phyloP scores from a whole-genome alignment of 2,329 filamentous ascomycete genomes.

The Graphilbum sp. region DNA sequence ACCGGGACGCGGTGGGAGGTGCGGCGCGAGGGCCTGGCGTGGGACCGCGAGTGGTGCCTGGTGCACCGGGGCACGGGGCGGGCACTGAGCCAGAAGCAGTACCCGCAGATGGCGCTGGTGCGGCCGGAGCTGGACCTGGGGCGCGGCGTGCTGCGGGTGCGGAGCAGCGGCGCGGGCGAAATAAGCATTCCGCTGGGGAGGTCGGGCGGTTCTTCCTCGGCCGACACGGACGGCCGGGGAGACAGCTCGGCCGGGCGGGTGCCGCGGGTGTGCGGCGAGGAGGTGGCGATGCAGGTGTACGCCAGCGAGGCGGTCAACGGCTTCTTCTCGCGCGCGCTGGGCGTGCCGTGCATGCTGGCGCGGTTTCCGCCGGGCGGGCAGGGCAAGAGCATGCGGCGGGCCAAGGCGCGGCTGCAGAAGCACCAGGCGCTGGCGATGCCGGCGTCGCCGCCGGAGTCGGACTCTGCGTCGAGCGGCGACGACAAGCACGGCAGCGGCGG shows the following conservation, averaged over 20 bases:
- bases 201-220: too few species aligned
- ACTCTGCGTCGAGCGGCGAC: too few species aligned
- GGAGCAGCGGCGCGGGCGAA: constrained; percentile 15
- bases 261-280: constrained; percentile 72
- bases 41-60: constrained; percentile 95
- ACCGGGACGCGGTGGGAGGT: constrained; percentile 54
- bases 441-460: constrained; percentile 41
- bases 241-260: too few species aligned
- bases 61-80: constrained; percentile 73
- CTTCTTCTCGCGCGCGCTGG: constrained; percentile 65
- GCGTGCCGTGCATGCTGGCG: constrained; percentile 67
- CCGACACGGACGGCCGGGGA: too few species aligned
- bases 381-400: constrained; percentile 44
- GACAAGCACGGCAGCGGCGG: too few species aligned
- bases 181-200: constrained; percentile 38
- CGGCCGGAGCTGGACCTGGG: constrained; percentile 58
- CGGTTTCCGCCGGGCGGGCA: constrained; percentile 58
- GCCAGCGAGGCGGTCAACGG: constrained; percentile 43
- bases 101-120: constrained; percentile 76
- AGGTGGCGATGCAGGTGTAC: constrained; percentile 56
- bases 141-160: constrained; percentile 46
- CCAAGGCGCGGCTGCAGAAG: constrained; percentile 53
- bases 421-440: constrained; percentile 23
- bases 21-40: constrained; percentile 65
- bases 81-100: constrained; percentile 75